Base-by-base conservation (phyloP, 1,284 basidiomycete genomes). In the Xanthoconium separans region DNA sequence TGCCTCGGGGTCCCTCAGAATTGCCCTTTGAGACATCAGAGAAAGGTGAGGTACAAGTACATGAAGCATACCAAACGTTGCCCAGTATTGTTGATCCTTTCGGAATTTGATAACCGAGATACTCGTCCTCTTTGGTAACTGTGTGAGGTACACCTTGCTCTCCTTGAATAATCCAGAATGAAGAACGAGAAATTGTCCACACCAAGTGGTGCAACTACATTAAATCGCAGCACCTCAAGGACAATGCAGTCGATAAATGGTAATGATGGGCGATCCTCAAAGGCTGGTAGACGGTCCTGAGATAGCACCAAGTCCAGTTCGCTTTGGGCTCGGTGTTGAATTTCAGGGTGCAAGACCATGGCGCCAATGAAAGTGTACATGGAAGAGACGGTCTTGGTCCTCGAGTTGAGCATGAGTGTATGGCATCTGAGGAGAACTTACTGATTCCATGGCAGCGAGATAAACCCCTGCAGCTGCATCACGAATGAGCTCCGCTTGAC, bases 71-170 rank as follows among this genome's bases (percentile, higher is more conserved):
- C 47, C 52, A 53, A 22, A 47, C 29, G 24, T 53, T 50, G 8
- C 52, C 52, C 34, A 29, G 9, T 13, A 53, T 16, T 7, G 12
- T 27, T 4, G 52, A 37, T 37, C 36, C 46, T 40, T 50, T 53
- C 3, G 52, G 47, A 20, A 53, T 53, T 10, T 10, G 41, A 27
- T 53, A 56, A 24, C 59, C 59, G 8, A 55, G 48, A n/a, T 61
- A 61, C 18, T 56, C 53, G 13, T 61, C 59, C 10, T 58, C 59
- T 24, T 54, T 22, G 4, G 20, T 54, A 15, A 59, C 53, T 48
- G 54, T 47, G 37, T 61, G 60, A 20, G 59, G 56, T 8, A 61
- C 31, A 9, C 60, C 59, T 61, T 12, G 15, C 12, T 11, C 5
- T 37, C 6, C 6, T 2, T 47, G 16, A 55, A 33, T 10, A 7